Evolutionary conservation across 495 filamentous ascomycete genomes (phyloP).

Genomic region (Jackrogersella multiformis): DNA sequence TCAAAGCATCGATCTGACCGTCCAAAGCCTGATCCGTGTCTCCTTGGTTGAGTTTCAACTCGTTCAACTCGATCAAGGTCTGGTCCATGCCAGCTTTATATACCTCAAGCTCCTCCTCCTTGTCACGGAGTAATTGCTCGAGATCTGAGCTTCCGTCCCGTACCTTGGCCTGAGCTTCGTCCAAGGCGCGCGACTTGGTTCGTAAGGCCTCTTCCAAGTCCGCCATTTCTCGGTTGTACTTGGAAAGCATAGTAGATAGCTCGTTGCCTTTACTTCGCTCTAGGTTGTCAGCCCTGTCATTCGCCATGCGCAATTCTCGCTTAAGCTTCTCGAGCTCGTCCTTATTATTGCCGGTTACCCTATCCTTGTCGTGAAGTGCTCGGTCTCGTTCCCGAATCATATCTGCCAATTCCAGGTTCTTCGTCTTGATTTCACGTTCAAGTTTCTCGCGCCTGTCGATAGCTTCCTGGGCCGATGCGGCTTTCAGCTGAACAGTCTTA

Average conservation of each 20-base stretch:
- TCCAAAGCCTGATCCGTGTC: conserved; percentile 85
- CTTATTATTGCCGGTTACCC: conserved; percentile 82
- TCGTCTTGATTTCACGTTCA: conserved; percentile 96
- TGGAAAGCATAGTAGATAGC: conserved; percentile 89
- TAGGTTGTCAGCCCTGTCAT: conserved; percentile 91
- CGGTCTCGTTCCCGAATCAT: conserved; percentile 98
- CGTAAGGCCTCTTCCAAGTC: conserved; percentile 93
- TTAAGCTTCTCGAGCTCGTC: conserved; percentile 96
- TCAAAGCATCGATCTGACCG: conserved; percentile 86
- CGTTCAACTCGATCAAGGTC: conserved; percentile 87
- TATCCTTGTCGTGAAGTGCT: conserved; percentile 92
- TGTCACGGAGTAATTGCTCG: conserved; percentile 82
- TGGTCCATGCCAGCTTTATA: conserved; percentile 98
- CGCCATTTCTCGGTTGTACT: conserved; percentile 96
- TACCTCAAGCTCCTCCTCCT: conserved; percentile 96
- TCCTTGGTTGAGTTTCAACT: conserved; percentile 73
- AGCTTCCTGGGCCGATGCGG: conserved; percentile 94
- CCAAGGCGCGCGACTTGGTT: conserved; percentile 85
- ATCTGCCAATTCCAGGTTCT: conserved; percentile 96
- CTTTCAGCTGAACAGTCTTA: conserved; percentile 94
- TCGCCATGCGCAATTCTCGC: conserved; percentile 92
- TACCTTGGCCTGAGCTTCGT: conserved; percentile 80
- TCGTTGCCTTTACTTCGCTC: conserved; percentile 93
- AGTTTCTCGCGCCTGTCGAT: conserved; percentile 95
- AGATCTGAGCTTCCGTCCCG: conserved; percentile 86